These are phyloP conservation scores for Leptoxyphium fumago DNA, from an alignment of 2,329 filamentous ascomycete species.

Conservation along the genomic window DNA sequence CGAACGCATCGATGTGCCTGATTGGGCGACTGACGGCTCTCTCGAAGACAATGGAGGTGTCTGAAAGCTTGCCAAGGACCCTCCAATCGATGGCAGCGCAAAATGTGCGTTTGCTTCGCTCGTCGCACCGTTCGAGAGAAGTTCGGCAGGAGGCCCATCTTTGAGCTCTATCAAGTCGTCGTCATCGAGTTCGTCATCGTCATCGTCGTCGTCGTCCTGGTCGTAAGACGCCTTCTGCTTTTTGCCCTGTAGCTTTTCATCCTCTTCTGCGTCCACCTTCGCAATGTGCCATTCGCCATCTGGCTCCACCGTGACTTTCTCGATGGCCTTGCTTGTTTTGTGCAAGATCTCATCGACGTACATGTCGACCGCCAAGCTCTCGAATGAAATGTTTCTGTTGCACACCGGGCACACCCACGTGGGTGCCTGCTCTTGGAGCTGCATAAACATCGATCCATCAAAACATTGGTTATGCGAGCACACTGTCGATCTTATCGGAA, in stretches of 20 bases:
- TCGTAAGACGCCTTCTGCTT: constrained; percentile 17
- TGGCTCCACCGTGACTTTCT: constrained; percentile 83
- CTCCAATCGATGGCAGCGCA: constrained; percentile 6
- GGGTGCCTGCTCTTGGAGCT: constrained; percentile 87
- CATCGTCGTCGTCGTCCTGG: constrained; percentile 25
- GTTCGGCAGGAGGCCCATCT: constrained; percentile 14
- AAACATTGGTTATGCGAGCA: constrained; percentile 93
- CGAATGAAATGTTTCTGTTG: constrained; percentile 67
- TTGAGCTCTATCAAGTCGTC: constrained; percentile 32
- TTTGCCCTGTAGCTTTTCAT: constrained; percentile 23
- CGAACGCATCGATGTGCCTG: constrained; percentile 4
- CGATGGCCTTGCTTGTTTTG: constrained; percentile 53
- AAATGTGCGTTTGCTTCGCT: constrained; percentile 10
- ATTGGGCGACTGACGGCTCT: constrained; percentile 22
- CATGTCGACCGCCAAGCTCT: constrained; percentile 73
- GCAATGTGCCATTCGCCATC: constrained; percentile 59
- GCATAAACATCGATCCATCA: constrained; percentile 80
- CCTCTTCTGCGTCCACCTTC: constrained; percentile 31
- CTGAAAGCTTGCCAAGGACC: constrained; percentile 13
- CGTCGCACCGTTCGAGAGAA: neutral
- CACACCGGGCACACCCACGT: constrained; percentile 96
- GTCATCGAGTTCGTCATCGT: constrained; percentile 29
- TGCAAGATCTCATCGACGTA: constrained; percentile 80
- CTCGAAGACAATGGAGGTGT: constrained; percentile 33
- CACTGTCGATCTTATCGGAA: constrained; percentile 63